These are phyloP conservation scores for Inga oerstediana DNA, from an alignment of 306 rosid species.

Conservation along the genomic window DNA sequence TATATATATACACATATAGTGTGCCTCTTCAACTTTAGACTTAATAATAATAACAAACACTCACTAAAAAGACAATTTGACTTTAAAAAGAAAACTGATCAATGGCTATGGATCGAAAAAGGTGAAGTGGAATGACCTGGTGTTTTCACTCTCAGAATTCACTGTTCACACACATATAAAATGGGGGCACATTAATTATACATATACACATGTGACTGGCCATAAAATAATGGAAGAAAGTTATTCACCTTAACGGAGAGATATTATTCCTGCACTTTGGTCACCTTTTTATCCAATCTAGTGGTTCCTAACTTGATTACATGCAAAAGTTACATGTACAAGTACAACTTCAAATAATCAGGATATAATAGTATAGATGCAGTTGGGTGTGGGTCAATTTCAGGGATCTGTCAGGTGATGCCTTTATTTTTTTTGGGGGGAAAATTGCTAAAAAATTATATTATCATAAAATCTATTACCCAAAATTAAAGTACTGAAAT, in stretches of 20 bases:
- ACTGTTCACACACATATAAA: neutral
- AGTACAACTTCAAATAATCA: neutral
- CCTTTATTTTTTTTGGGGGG: neutral
- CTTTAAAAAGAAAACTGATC: neutral
- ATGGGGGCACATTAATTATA: neutral
- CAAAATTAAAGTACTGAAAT: too few relatives aligned
- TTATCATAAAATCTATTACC: too few relatives aligned
- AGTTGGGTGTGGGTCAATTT: slow-evolving; percentile 21
- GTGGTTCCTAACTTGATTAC: slow-evolving; percentile 9
- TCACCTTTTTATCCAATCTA: slow-evolving; percentile 21
- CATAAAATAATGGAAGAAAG: slow-evolving; percentile 15
- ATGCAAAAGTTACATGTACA: slow-evolving; percentile 25
- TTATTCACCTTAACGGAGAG: slow-evolving; percentile 17
- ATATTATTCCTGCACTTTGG: slow-evolving; percentile 23
- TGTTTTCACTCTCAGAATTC: slow-evolving; percentile 10
- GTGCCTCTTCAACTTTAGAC: slow-evolving; percentile 27
- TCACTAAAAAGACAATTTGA: slow-evolving; percentile 35
- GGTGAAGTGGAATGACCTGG: slow-evolving; percentile 20
- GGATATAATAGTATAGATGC: neutral
- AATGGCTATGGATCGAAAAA: slow-evolving; percentile 1
- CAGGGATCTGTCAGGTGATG: neutral
- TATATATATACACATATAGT: neutral
- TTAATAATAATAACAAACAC: slow-evolving; percentile 7
- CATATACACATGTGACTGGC: slow-evolving; percentile 26
- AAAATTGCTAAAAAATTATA: too few relatives aligned